A percentile compares a stretch with the other conserved stretches of the same genome.
Conservation (phyloP, 176 grass and related monocot species). For the Puccinellia tenuiflora region DNA sequence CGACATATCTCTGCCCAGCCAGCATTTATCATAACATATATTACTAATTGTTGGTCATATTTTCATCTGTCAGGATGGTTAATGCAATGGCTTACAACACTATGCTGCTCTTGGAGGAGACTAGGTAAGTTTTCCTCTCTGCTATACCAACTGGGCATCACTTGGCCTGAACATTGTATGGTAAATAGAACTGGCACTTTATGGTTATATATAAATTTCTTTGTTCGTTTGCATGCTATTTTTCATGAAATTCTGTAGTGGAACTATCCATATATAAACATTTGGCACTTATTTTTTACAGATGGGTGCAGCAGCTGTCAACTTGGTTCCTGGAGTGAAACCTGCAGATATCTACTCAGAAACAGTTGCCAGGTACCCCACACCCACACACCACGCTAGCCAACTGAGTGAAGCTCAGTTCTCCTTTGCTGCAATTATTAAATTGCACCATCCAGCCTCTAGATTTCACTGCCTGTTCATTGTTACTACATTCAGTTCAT, state of each 20-base stretch:
- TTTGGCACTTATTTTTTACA: constrained; percentile 25
- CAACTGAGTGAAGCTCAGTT: background rate
- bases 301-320: constrained; percentile 86
- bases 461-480: too few species aligned
- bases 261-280: constrained; percentile 12
- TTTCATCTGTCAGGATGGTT: constrained; percentile 73
- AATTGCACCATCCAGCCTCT: too few species aligned
- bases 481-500: too few species aligned
- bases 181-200: background rate
- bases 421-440: background rate
- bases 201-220: constrained; percentile 2
- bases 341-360: constrained; percentile 96
- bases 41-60: constrained; percentile 8
- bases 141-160: background rate
- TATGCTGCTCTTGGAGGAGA: constrained; percentile 91
- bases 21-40: background rate
- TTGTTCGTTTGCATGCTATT: background rate
- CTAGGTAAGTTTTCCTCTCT: constrained; percentile 39
- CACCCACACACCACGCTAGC: background rate
- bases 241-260: constrained; percentile 10
- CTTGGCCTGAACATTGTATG: background rate
- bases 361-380: constrained; percentile 77
- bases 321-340: constrained; percentile 82
- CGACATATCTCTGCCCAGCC: background rate
- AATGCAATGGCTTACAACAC: constrained; percentile 96